A percentile compares a stretch with the other conserved stretches of the same genome.
Conservation (phyloP, 192 early-diverging fungal genomes). For the Umbelopsis sp. region DNA sequence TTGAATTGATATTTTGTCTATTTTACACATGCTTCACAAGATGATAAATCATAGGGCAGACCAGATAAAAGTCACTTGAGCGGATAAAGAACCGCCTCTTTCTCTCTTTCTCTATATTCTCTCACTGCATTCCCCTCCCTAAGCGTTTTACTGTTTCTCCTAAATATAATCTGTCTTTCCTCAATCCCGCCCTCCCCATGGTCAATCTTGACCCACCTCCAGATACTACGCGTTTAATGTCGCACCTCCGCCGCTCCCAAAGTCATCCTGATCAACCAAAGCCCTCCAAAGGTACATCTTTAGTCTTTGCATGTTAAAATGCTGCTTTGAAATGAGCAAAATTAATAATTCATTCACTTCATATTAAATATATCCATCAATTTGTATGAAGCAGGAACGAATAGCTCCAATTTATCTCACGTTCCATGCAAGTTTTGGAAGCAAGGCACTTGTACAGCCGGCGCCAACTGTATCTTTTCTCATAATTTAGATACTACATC, state of each 20-base stretch:
- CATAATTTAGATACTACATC: slow-evolving; percentile 65
- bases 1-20: too few species aligned
- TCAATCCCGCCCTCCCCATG: not conserved
- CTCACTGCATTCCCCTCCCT: slow-evolving; percentile 1
- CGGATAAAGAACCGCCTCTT: slow-evolving; percentile 14
- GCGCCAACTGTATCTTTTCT: slow-evolving; percentile 73
- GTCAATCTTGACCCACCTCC: slow-evolving; percentile 8
- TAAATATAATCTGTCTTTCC: not conserved
- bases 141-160: not conserved
- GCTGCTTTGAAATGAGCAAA: not conserved
- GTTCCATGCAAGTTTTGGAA: slow-evolving; percentile 85
- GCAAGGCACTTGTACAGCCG: slow-evolving; percentile 75
- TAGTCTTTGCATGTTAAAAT: not conserved
- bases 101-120: not conserved
- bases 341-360: not conserved
- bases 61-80: slow-evolving; percentile 11
- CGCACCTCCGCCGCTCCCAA: not conserved
- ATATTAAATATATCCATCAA: not conserved
- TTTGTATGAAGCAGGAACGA: not conserved
- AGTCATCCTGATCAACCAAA: slow-evolving; percentile 16
- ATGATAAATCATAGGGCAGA: slow-evolving; percentile 16
- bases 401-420: slow-evolving; percentile 48
- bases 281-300: slow-evolving; percentile 6
- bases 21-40: not conserved
- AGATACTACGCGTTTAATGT: slow-evolving; percentile 16